Evolutionary conservation across 495 filamentous ascomycete genomes (phyloP), one percentile per base, ranked within the genome.

Genomic region (Elaphomyces granulatus): DNA sequence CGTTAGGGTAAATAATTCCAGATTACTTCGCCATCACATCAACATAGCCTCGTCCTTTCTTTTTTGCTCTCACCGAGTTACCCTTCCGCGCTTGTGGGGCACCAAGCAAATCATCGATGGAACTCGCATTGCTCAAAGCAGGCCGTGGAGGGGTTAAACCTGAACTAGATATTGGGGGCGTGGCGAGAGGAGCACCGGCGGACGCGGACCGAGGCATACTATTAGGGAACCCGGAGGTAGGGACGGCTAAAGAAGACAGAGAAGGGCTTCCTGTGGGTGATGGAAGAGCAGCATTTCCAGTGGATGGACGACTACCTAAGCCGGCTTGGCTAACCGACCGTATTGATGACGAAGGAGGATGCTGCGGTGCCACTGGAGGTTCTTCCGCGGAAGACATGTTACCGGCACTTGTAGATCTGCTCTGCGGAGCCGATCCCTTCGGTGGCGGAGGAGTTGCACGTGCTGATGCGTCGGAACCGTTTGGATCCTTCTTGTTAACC

Each of bases 401-500:
- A 28, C 56, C 48, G 16, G 51, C 54, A 47, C 64, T 64, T 9
- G 55, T 49, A 28, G 48, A 49, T 35, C 63, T 50, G 35, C 61
- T 66, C 19, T 60, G 57, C 36, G 65, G 63, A 34, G 61, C 63
- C 10, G 63, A 54, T 15, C 56, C 59, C 44, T 61, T 67, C 3
- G 71, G 67, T 37, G 74, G 68, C 15, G 71, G 67, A 8, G 75
- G 65, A 0, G 70, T 61, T 10, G 72, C 52, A 51, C 68, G 57
- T 45, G 77, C 64, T 47, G 61, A 46, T 2, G 54, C 48, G 10
- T 60, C 57, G 9, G 61, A 53, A 37, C 59, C 60, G 19, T 54
- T 59, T 1, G 65, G 63, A 12, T 76, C 79, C 54, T 95, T 95
- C 67, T 95, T 94, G 60, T 99, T 94, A 59, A 99, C 74, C 92